Evolutionary conservation across 2,329 filamentous ascomycete species (phyloP), one percentile per base, ranked within the genome.

Genomic region (Fonsecaea nubica): DNA sequence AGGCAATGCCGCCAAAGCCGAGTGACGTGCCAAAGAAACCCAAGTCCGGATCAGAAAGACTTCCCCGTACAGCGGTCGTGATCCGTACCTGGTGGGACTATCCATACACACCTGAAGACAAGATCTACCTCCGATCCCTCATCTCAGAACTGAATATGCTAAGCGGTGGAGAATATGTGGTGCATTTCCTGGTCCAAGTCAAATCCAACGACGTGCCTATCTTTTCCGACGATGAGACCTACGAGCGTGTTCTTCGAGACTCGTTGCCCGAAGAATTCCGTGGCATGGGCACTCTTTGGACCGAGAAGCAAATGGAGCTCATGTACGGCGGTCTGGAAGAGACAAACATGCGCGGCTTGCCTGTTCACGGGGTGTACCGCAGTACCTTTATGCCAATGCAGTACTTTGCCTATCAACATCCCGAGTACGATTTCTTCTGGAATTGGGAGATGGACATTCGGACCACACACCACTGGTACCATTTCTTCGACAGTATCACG

Each of bases 401-500:
- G 75, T 91, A 94, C 78, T 98, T 98, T 76, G 92, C 93, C 5
- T 89, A 93, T 75, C 86, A 88, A 73, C 93, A 97, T 77, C 91
- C 92, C 0, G 93, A 96, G 77, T 97, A 93, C 75, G 92, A 96
- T 56, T 92, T 89, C 79, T 92, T 93, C 78, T 97, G 93, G 93
- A 92, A 96, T 72, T 96, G 93, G 92, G 93, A 97, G 78, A 94
- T 96, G 89, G 93, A 97, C 74, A 88, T 93, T 53, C 89, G 92
- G 35, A 96, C 96, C 77, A 95, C 91, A 0, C 92, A 93, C 40
- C 92, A 97, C 78, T 94, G 91, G 81, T 93, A 90, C 71, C 87
- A 92, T 68, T 78, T 92, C 21, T 86, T 94, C 74, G 85, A 87
- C 71, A 90, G 90, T 75, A 80, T 92, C 42, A 85, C 87, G 73